A percentile compares a stretch with the other conserved stretches of the same genome.
Evolutionary conservation across 2,329 filamentous ascomycete genomes (phyloP).

Genomic region (Fusarium sp.): DNA sequence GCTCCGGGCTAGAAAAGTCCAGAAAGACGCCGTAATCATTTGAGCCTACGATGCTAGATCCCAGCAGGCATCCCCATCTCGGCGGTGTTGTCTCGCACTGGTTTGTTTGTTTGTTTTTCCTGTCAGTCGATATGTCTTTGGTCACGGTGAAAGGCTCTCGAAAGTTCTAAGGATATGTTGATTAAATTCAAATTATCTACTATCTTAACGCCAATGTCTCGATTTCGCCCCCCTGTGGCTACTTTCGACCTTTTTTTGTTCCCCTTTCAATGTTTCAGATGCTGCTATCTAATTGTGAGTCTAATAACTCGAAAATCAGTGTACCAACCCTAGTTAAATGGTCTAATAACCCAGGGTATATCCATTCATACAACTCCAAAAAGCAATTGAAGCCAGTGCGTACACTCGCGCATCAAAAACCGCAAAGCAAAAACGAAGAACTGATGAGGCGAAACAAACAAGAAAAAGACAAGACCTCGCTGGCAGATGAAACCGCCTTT

Average conservation of each 20-base stretch:
- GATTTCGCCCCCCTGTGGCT: constrained; percentile 21
- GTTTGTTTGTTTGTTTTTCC: not conserved
- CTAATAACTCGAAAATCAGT: constrained; percentile 29
- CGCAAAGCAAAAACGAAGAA: constrained; percentile 6
- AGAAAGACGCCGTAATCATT: not conserved
- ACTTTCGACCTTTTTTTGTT: constrained; percentile 21
- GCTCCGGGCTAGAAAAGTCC: not conserved
- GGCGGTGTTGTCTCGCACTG: not conserved
- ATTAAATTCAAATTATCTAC: constrained; percentile 21
- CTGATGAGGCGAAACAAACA: constrained; percentile 14
- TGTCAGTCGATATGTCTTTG: not conserved
- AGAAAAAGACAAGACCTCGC: constrained; percentile 16
- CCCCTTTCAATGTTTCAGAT: constrained; percentile 10
- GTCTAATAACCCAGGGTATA: constrained; percentile 36
- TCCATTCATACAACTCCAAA: constrained; percentile 5
- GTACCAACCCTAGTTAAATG: constrained; percentile 23
- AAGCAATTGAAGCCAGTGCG: not conserved
- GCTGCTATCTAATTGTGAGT: constrained; percentile 26
- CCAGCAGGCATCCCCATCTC: not conserved
- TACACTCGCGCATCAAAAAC: not conserved
- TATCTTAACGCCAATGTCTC: constrained; percentile 17
- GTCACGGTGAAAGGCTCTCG: not conserved
- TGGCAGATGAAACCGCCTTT: constrained; percentile 25
- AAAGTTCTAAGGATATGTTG: not conserved
- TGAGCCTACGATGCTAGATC: not conserved